Percentiles rank a stretch among this genome's conserved stretches.
phyloP scores from a whole-genome alignment of 768 basidiomycete genomes.

The Tulasnella sp. region DNA sequence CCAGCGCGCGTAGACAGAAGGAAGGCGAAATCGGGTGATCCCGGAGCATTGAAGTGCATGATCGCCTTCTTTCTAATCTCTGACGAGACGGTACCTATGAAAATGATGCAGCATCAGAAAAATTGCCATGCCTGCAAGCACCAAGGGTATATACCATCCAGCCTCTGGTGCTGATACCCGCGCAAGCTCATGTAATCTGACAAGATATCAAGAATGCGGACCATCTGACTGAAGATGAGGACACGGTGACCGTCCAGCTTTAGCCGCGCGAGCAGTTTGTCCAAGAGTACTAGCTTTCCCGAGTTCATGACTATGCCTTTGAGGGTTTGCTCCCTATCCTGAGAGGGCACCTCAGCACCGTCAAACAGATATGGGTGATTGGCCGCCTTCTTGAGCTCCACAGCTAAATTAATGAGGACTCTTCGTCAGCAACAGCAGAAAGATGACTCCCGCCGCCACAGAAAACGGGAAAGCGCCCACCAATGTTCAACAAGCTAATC shows the following conservation, averaged over 20 bases:
- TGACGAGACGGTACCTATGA: slow-evolving; percentile 60
- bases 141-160: slow-evolving; percentile 55
- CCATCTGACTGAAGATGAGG: slow-evolving; percentile 99
- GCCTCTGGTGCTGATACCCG: slow-evolving; percentile 83
- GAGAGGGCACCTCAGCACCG: slow-evolving; percentile 65
- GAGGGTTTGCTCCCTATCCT: slow-evolving; percentile 67
- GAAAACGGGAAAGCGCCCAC: slow-evolving; percentile 28
- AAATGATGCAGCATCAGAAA: slow-evolving; percentile 8
- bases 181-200: slow-evolving; percentile 91
- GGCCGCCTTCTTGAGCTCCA: slow-evolving; percentile 98
- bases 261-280: slow-evolving; percentile 86
- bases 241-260: slow-evolving; percentile 92
- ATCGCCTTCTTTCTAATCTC: slow-evolving; percentile 92
- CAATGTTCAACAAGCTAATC: slow-evolving; percentile 92
- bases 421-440: background rate
- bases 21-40: slow-evolving; percentile 93
- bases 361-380: slow-evolving; percentile 98
- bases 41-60: slow-evolving; percentile 89
- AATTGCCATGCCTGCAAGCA: background rate
- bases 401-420: slow-evolving; percentile 41
- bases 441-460: background rate
- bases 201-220: slow-evolving; percentile 95
- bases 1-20: slow-evolving; percentile 93
- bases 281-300: slow-evolving; percentile 95
- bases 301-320: slow-evolving; percentile 98